Conservation (phyloP, 2,329 filamentous ascomycete genomes). For the Catunica adiposa region DNA sequence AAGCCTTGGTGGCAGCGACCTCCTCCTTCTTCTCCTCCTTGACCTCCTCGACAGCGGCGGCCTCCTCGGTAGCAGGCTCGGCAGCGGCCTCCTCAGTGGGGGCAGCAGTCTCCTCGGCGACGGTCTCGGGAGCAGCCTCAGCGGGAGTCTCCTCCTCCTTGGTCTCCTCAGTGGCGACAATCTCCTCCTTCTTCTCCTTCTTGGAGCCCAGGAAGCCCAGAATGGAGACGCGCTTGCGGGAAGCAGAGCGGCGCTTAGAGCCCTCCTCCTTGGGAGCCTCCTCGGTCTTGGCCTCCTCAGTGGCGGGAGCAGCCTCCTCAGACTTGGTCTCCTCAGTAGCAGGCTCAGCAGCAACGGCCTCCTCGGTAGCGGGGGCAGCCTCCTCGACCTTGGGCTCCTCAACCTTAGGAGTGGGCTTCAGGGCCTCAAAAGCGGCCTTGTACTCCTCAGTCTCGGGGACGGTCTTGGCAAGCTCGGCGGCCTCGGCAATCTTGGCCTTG, state of each 20-base stretch:
- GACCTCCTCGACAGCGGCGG: slow-evolving; percentile 27
- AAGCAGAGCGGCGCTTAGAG: slow-evolving; percentile 45
- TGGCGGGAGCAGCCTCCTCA: slow-evolving; percentile 18
- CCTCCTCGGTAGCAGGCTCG: slow-evolving; percentile 28
- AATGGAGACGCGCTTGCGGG: slow-evolving; percentile 49
- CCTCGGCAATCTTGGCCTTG: slow-evolving; percentile 68
- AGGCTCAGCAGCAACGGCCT: slow-evolving; percentile 20
- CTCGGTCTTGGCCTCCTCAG: slow-evolving; percentile 22
- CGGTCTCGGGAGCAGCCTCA: slow-evolving; percentile 20
- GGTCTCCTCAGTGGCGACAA: slow-evolving; percentile 16
- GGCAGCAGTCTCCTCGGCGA: slow-evolving; percentile 22
- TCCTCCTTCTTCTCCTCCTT: slow-evolving; percentile 30
- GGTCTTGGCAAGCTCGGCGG: slow-evolving; percentile 59
- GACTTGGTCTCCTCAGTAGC: slow-evolving; percentile 20
- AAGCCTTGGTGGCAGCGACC: slow-evolving; percentile 25
- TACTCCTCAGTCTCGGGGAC: slow-evolving; percentile 70
- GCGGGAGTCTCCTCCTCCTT: slow-evolving; percentile 18
- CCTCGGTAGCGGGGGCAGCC: slow-evolving; percentile 19
- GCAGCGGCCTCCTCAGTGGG: slow-evolving; percentile 20
- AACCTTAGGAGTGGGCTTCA: slow-evolving; percentile 31
- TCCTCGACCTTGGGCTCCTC: slow-evolving; percentile 28
- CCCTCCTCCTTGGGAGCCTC: slow-evolving; percentile 22
- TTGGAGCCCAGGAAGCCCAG: slow-evolving; percentile 43
- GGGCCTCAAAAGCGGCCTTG: slow-evolving; percentile 66
- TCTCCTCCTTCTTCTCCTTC: slow-evolving; percentile 28